Evolutionary conservation across 495 filamentous ascomycete genomes (phyloP), one percentile per base, ranked within the genome.

Genomic region (Penicillium paxilli): DNA sequence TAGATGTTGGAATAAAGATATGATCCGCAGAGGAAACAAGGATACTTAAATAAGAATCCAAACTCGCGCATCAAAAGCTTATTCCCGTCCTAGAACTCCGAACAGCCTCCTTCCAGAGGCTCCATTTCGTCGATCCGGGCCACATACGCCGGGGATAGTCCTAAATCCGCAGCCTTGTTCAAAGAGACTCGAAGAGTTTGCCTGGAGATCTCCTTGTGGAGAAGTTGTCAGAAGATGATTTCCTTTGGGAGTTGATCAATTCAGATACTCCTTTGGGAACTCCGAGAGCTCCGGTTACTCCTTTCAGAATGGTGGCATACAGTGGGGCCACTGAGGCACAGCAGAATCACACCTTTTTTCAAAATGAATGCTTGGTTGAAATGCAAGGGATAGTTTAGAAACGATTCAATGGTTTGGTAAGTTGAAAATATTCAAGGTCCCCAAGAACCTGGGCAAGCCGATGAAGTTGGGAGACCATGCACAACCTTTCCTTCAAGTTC

Each of bases 241-340:
- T 23, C 41, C 41, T 44, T 14, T 44, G 4, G 20, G 41, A 20
- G 41, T 44, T 49, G 30, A 5, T 14, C 16, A 11, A 17, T 33
- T 24, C 22, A 32, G 17, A 19, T n/a, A 23, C 37, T 35, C 24
- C 49, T 35, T 49, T 11, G 14, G 25, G 37, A 42, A 52, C 49
- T 52, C 49, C 49, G 49, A 44, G n/a, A 22, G 8, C 49, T 52
- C 49, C 40, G 49, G 35, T 44, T 52, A 17, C 38, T 42, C 40
- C 40, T 45, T 52, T 44, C 6, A 9, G 30, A 32, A 12, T 32
- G n/a, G 30, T 14, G 30, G 8, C 11, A 32, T 32, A 0, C n/a
- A n/a, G n/a, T n/a, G n/a, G n/a, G n/a, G n/a, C n/a, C n/a, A n/a
- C n/a, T n/a, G n/a, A n/a, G n/a, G n/a, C n/a, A n/a, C n/a, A n/a